A percentile compares a stretch with the other conserved stretches of the same genome.
These are phyloP conservation scores for Lagerstroemia speciosa DNA, from an alignment of 345 rosid species.

Conservation along the genomic window DNA sequence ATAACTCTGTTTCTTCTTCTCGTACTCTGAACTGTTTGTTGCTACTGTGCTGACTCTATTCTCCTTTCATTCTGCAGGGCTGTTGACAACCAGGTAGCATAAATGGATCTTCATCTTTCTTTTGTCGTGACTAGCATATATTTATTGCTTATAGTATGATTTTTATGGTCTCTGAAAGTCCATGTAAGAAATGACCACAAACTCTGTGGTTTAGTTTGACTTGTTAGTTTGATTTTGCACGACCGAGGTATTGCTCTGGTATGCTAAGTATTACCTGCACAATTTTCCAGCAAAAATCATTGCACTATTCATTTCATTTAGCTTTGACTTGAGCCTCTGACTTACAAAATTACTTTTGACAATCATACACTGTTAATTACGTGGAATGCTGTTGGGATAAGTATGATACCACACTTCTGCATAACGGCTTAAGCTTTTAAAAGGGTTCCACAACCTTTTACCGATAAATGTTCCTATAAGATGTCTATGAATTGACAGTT, in stretches of 20 bases:
- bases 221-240: constrained; percentile 1
- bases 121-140: neutral
- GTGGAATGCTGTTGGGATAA: neutral
- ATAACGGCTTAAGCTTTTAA: neutral
- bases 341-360: neutral
- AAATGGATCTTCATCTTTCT: neutral
- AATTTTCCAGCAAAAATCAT: neutral
- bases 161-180: neutral
- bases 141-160: neutral
- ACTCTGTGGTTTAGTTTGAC: neutral
- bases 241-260: neutral
- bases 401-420: neutral
- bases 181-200: neutral
- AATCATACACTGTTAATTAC: neutral
- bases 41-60: constrained; percentile 10
- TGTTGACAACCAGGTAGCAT: constrained; percentile 71
- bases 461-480: neutral
- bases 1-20: neutral
- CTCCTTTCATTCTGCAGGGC: constrained; percentile 58
- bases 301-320: neutral
- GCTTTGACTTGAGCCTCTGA: neutral
- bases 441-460: neutral
- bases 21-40: neutral
- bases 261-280: neutral
- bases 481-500: constrained; percentile 34